Percentiles rank a stretch among this genome's conserved stretches.
These are phyloP conservation scores for Termitomyces sp. DNA, from an alignment of 768 basidiomycete genomes.

Conservation along the genomic window DNA sequence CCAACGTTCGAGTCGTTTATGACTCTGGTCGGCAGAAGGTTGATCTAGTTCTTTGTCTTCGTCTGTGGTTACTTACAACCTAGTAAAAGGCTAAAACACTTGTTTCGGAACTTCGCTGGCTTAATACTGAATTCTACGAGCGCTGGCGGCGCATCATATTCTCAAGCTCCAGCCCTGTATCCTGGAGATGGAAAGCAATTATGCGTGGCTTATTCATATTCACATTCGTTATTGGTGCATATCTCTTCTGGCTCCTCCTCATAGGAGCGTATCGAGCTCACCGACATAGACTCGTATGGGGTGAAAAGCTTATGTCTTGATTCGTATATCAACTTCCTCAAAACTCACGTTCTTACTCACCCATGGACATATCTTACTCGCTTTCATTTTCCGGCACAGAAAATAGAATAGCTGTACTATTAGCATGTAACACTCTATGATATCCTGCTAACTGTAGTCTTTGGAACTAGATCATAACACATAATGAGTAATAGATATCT, in stretches of 20 bases:
- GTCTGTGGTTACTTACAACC: constrained; percentile 4
- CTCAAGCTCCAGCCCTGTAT: constrained; percentile 68
- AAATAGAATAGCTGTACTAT: constrained; percentile 12
- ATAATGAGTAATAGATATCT: no score
- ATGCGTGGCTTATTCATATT: constrained; percentile 60
- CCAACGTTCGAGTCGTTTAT: constrained; percentile 62
- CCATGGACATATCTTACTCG: constrained; percentile 3
- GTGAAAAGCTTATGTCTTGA: constrained; percentile 72
- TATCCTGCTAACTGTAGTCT: neutral
- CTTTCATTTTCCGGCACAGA: constrained; percentile 7
- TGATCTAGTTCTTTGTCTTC: constrained; percentile 13
- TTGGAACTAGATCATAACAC: neutral
- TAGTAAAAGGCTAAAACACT: constrained; percentile 56
- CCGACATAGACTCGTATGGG: constrained; percentile 74
- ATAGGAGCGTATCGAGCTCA: constrained; percentile 72
- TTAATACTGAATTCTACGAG: constrained; percentile 76
- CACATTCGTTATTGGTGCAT: constrained; percentile 54
- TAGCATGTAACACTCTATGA: constrained; percentile 8
- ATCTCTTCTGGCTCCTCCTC: constrained; percentile 58
- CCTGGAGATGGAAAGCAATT: constrained; percentile 62
- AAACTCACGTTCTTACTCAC: neutral
- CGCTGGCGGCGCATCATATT: constrained; percentile 76
- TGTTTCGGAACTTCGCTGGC: constrained; percentile 65
- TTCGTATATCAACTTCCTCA: neutral
- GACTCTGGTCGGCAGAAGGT: constrained; percentile 72